These are phyloP conservation scores for Neonectria magnoliae DNA, from an alignment of 2,329 filamentous ascomycete species.

Conservation along the genomic window DNA sequence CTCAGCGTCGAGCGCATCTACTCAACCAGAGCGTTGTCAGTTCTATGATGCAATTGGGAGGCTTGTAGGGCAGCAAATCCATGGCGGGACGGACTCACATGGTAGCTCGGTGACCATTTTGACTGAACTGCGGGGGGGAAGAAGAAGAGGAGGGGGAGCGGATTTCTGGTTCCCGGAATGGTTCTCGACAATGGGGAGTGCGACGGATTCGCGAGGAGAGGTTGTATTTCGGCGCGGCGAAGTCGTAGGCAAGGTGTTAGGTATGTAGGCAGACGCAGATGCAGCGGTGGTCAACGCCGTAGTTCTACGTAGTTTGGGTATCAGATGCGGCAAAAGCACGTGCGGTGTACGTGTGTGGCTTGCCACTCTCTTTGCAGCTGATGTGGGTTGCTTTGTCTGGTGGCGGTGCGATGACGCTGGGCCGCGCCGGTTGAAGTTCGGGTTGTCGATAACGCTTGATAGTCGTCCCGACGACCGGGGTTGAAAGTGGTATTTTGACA, in stretches of 20 bases:
- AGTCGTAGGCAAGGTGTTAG: not conserved
- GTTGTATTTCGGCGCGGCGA: not conserved
- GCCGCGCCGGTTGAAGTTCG: conserved; percentile 32
- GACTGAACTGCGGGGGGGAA: conserved; percentile 13
- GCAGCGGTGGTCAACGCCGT: conserved; percentile 6
- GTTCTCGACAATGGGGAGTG: not conserved
- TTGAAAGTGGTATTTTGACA: conserved; percentile 20
- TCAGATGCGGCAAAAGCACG: conserved; percentile 8
- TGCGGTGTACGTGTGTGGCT: conserved; percentile 22
- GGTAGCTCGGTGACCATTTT: conserved; percentile 61
- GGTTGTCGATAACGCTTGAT: conserved; percentile 27
- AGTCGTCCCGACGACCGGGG: conserved; percentile 46
- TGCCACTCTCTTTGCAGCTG: conserved; percentile 2
- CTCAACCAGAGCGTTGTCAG: conserved; percentile 22
- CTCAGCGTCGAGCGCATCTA: conserved; percentile 97
- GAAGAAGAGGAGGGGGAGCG: conserved; percentile 1
- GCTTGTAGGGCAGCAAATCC: conserved; percentile 27
- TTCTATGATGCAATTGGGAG: conserved; percentile 10
- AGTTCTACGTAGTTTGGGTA: conserved; percentile 5
- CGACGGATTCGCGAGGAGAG: not conserved
- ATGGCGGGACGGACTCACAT: conserved; percentile 50
- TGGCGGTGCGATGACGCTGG: conserved; percentile 43
- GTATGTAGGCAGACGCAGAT: conserved; percentile 1
- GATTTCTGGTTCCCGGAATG: not conserved
- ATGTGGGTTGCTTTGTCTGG: conserved; percentile 22